Conservation (phyloP, 75 land plant genomes). For the Cryptomeria japonica region DNA sequence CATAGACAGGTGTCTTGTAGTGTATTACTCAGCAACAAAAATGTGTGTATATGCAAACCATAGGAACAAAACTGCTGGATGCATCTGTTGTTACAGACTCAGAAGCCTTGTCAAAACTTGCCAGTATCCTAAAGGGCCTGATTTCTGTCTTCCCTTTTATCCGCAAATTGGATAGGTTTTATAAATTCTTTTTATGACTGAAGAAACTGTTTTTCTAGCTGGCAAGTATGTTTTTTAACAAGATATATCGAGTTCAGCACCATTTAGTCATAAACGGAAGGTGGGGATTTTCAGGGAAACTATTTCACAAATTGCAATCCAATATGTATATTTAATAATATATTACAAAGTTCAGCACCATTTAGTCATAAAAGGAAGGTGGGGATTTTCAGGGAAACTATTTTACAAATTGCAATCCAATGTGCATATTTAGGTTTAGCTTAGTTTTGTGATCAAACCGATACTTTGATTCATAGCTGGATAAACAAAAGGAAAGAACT, state of each 20-base stretch:
- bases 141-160: neutral
- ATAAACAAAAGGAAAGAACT: neutral
- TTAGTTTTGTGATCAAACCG: neutral
- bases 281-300: too few species aligned
- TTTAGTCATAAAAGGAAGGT: too few species aligned
- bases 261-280: too few species aligned
- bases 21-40: neutral
- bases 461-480: neutral
- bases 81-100: neutral
- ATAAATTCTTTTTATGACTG: neutral
- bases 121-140: neutral
- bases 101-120: neutral
- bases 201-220: neutral
- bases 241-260: neutral
- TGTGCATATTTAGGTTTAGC: neutral
- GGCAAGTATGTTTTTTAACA: neutral
- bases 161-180: neutral
- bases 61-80: neutral
- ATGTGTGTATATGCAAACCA: neutral
- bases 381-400: too few species aligned
- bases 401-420: too few species aligned
- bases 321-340: too few species aligned
- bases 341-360: too few species aligned
- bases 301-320: too few species aligned
- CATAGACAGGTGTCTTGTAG: neutral